Percentiles rank a stretch among this genome's conserved stretches.
Conservation (phyloP, 495 filamentous ascomycete genomes). For the Neurospora sp. region DNA sequence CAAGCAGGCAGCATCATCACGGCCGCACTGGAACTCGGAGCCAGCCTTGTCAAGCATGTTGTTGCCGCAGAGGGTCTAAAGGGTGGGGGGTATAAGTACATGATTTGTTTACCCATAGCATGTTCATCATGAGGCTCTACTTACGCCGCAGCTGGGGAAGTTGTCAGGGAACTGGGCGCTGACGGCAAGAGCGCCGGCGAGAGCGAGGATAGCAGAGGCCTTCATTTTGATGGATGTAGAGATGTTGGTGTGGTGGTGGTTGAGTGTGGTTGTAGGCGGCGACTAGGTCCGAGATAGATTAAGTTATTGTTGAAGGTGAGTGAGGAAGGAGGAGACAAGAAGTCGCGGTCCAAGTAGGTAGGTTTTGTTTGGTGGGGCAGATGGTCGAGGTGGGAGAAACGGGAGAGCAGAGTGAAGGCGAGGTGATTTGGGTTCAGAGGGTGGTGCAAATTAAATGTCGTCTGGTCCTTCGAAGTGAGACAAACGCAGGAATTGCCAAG, state of each 20-base stretch:
- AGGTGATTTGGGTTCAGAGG: not conserved
- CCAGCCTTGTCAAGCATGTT: conserved; percentile 60
- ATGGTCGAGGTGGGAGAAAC: not conserved
- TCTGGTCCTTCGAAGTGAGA: not conserved
- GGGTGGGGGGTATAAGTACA: conserved; percentile 2
- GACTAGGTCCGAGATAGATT: not conserved
- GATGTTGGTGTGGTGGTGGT: not conserved
- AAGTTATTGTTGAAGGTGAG: not conserved
- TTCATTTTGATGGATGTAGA: conserved; percentile 29
- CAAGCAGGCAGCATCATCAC: conserved; percentile 51
- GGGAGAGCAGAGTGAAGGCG: not conserved
- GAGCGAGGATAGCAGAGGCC: conserved; percentile 20
- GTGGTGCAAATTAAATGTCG: conserved; percentile 2
- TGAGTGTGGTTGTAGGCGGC: not conserved
- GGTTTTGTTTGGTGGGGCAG: not conserved
- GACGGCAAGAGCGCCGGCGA: conserved; percentile 19
- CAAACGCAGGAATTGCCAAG: not conserved
- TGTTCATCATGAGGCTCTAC: conserved; percentile 12
- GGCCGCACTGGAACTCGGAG: conserved; percentile 46
- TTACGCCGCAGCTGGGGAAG: conserved; percentile 32
- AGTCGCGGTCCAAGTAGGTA: not conserved
- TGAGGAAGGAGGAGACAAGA: not conserved
- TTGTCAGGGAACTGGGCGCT: conserved; percentile 20
- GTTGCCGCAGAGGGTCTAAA: conserved; percentile 53
- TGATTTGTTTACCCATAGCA: not conserved